phyloP scores from a whole-genome alignment of 805 yeast species.

The Metschnikowia arizonensis region DNA sequence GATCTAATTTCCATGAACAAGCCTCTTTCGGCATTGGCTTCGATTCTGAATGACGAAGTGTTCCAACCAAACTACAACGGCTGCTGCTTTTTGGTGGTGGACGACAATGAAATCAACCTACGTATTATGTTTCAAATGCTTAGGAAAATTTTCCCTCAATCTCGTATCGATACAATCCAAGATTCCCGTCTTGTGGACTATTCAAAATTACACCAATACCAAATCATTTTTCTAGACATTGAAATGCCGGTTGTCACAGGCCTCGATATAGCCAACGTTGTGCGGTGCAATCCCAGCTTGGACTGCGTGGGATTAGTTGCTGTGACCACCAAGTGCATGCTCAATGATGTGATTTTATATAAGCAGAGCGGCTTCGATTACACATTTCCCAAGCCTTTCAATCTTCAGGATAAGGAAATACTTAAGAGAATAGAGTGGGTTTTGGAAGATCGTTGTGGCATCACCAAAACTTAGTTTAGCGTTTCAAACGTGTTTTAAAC shows the following conservation, averaged over 20 bases:
- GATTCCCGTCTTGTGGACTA: slow-evolving; percentile 33
- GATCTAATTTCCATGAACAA: background rate
- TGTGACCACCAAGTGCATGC: slow-evolving; percentile 34
- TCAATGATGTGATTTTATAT: slow-evolving; percentile 29
- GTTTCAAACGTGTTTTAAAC: background rate
- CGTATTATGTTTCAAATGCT: slow-evolving; percentile 33
- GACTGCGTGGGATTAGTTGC: slow-evolving; percentile 34
- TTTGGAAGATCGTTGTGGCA: slow-evolving; percentile 9
- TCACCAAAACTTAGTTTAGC: background rate
- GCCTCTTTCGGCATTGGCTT: slow-evolving; percentile 2
- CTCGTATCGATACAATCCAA: slow-evolving; percentile 25
- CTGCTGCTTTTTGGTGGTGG: slow-evolving; percentile 30
- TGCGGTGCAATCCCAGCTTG: slow-evolving; percentile 12
- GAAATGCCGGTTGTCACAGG: slow-evolving; percentile 45
- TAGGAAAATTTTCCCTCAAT: slow-evolving; percentile 31
- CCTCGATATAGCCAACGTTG: slow-evolving; percentile 29
- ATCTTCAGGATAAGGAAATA: slow-evolving; percentile 17
- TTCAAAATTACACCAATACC: slow-evolving; percentile 9
- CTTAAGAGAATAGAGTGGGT: slow-evolving; percentile 20
- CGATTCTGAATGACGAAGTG: background rate
- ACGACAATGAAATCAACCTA: slow-evolving; percentile 41
- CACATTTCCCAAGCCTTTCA: slow-evolving; percentile 40
- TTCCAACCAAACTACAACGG: slow-evolving; percentile 13
- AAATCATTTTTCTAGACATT: slow-evolving; percentile 38
- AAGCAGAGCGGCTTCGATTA: slow-evolving; percentile 36